A percentile compares a stretch with the other conserved stretches of the same genome.
phyloP scores from a whole-genome alignment of 2,329 filamentous ascomycete species.

The Neurospora sp. region DNA sequence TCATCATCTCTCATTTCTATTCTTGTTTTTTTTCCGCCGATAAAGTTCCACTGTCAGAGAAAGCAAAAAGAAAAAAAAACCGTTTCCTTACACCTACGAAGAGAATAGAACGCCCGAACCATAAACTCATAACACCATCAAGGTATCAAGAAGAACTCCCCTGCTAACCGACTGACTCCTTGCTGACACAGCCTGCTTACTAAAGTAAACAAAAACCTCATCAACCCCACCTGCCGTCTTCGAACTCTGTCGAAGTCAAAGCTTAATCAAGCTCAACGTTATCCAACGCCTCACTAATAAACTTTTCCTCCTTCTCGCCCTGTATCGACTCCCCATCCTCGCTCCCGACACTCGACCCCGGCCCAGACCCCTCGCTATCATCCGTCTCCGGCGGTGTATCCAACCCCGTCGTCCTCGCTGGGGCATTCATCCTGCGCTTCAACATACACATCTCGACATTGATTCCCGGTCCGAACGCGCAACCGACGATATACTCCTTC shows the following conservation, averaged over 20 bases:
- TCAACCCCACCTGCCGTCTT: too few species aligned
- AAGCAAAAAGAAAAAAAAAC: too few species aligned
- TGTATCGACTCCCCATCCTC: constrained; percentile 1
- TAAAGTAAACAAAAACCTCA: neutral
- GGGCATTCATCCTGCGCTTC: constrained; percentile 32
- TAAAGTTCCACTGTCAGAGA: too few species aligned
- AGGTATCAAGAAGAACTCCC: neutral
- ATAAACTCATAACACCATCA: neutral
- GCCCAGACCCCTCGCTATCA: constrained; percentile 38
- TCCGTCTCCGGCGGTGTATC: constrained; percentile 46
- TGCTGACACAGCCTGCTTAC: neutral
- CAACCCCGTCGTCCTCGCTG: constrained; percentile 23
- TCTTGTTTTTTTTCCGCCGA: too few species aligned
- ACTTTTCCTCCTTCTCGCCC: constrained; percentile 5
- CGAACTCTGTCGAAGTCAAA: too few species aligned
- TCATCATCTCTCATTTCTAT: too few species aligned
- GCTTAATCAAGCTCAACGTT: constrained; percentile 17
- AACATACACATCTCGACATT: constrained; percentile 59
- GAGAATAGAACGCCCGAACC: neutral
- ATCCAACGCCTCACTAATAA: constrained; percentile 24
- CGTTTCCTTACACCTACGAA: too few species aligned
- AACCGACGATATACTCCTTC: constrained; percentile 53
- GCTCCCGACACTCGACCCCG: constrained; percentile 9
- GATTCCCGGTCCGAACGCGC: constrained; percentile 62
- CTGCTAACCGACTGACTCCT: neutral